Conservation (phyloP, 331 rosid genomes). For the Erythrophleum ivorense region DNA sequence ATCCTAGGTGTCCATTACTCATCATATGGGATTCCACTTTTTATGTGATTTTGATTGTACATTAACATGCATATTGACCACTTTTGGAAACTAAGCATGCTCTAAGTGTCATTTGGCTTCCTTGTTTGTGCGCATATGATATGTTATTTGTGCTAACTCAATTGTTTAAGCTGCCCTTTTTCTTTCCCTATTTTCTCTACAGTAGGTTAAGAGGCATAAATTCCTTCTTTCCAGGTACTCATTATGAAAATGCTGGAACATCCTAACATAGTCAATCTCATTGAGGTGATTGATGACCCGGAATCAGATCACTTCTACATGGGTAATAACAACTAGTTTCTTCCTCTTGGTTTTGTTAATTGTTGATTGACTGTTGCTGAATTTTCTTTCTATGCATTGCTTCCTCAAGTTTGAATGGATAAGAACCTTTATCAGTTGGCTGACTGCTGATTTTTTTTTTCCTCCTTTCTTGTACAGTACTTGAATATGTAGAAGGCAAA, state of each 20-base stretch:
- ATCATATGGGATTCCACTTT: conserved; percentile 1
- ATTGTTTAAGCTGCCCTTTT: conserved; percentile 33
- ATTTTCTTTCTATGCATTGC: background rate
- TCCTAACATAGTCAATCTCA: conserved; percentile 94
- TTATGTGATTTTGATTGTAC: conserved; percentile 8
- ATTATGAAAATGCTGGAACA: conserved; percentile 96
- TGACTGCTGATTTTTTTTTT: conserved; percentile 40
- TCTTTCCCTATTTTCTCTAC: background rate
- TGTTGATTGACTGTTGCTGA: conserved; percentile 14
- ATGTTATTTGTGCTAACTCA: background rate
- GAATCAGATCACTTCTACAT: conserved; percentile 87
- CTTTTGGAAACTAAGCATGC: background rate
- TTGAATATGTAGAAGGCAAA: conserved; percentile 95
- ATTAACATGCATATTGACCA: background rate
- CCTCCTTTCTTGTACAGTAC: conserved; percentile 56
- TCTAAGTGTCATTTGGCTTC: conserved; percentile 24
- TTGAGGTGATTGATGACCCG: conserved; percentile 96
- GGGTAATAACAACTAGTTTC: conserved; percentile 64
- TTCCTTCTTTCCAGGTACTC: conserved; percentile 67
- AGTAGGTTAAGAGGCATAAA: conserved; percentile 11
- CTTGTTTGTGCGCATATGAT: conserved; percentile 20
- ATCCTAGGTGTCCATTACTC: background rate
- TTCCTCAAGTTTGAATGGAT: conserved; percentile 9
- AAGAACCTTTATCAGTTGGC: conserved; percentile 27
- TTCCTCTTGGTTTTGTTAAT: conserved; percentile 34